Base-by-base conservation (phyloP, 2,329 filamentous ascomycete species). In the Hymenoscyphus scutula region DNA sequence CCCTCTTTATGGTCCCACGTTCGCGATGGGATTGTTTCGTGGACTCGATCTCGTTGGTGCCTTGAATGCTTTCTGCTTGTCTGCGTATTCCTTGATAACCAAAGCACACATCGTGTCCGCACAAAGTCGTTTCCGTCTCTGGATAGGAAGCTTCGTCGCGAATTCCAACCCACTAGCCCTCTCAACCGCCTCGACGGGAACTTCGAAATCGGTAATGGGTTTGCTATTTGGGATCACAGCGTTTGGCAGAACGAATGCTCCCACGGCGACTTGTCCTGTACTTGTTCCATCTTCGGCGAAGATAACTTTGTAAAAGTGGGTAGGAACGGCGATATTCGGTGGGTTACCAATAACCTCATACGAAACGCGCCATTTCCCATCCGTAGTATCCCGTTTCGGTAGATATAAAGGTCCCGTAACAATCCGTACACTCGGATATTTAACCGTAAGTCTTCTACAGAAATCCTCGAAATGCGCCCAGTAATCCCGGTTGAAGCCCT, bases 401-500 rank as follows among this genome's bases (percentile, higher is more conserved):
- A 99, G 84, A 77, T 99, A 99, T 53, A 99, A 78, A 2, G 95
- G 95, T 0, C 95, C 95, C 0, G 95, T 99, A 61, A 97, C 91
- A 69, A 98, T 89, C 65, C 95, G 84, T 29, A 99, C 94, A 51
- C 85, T 90, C 0, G 94, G 93, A 74, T 97, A 99, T 60, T 81
- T 83, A 55, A 81, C 78, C 0, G 93, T 94, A 68, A 99, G 81
- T 19, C 92, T 82, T 10, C 95, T 86, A 78, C 94, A 97, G 74
- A 98, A 99, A 74, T 97, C 94, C 79, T 99, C 95, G 69, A 99
- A 93, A 76, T 99, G 95, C 41, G 95, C 90, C 95, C 95, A 99
- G 84, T 99, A 99, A 79, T 99, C 95, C 58, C 95, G 85, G 80
- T 99, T 99, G 83, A 99, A 99, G 63, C 95, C 95, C 74, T 97